Percentiles rank a stretch among this genome's conserved stretches.
phyloP scores from a whole-genome alignment of 805 yeast genomes.

The Monosporozyma unispora region DNA sequence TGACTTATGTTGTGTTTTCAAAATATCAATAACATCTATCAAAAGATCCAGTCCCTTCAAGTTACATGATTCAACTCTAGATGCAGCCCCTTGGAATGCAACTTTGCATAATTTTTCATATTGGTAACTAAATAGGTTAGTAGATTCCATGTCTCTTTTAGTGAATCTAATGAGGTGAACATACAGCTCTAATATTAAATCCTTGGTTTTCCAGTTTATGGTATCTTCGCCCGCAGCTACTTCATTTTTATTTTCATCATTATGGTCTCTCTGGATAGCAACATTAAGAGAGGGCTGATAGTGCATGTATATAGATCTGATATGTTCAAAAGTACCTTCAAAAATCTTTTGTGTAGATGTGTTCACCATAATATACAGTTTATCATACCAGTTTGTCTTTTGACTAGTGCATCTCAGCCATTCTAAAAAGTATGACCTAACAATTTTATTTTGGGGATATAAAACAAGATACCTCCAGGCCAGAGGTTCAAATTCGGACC shows the following conservation, averaged over 20 bases:
- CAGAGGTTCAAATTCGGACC: conserved; percentile 39
- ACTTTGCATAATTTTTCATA: conserved; percentile 45
- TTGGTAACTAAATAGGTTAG: neutral
- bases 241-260: conserved; percentile 38
- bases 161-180: conserved; percentile 19
- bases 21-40: conserved; percentile 50
- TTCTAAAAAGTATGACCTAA: conserved; percentile 40
- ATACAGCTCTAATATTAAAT: neutral
- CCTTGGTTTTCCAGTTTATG: neutral
- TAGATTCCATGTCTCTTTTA: conserved; percentile 7
- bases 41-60: conserved; percentile 58
- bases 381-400: conserved; percentile 46
- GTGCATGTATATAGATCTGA: conserved; percentile 21
- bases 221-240: conserved; percentile 24
- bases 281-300: neutral
- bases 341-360: conserved; percentile 37
- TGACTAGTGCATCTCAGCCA: conserved; percentile 52
- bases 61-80: conserved; percentile 52
- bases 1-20: too few species aligned
- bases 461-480: conserved; percentile 54
- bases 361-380: conserved; percentile 42
- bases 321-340: conserved; percentile 34
- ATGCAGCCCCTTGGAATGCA: conserved; percentile 74
- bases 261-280: neutral
- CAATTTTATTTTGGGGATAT: conserved; percentile 35